phyloP scores from a whole-genome alignment of 768 basidiomycete species.

The Russula vinacea region DNA sequence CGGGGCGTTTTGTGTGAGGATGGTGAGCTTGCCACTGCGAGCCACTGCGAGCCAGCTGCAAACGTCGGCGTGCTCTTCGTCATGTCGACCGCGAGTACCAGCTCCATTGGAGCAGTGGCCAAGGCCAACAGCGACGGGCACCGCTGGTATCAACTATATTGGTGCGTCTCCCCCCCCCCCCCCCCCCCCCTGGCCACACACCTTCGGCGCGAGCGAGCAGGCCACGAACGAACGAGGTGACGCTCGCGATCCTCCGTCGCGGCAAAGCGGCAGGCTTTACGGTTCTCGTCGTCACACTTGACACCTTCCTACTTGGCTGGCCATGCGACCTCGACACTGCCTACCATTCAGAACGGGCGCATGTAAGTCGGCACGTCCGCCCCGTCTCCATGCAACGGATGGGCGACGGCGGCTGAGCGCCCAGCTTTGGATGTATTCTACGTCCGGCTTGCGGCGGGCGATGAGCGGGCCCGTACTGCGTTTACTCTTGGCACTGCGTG shows the following conservation, averaged over 20 bases:
- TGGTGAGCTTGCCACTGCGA: constrained; percentile 70
- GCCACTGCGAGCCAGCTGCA: constrained; percentile 56
- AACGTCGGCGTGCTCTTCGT: constrained; percentile 65
- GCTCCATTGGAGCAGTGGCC: constrained; percentile 72
- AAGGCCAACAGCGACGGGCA: constrained; percentile 62
- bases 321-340: constrained; percentile 64
- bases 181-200: too few species aligned
- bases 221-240: constrained; percentile 60
- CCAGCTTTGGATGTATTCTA: background rate
- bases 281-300: constrained; percentile 72
- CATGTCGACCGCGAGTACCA: constrained; percentile 61
- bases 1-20: constrained; percentile 70
- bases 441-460: background rate
- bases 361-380: constrained; percentile 66
- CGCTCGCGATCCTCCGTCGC: constrained; percentile 60
- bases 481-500: background rate
- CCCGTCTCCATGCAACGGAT: constrained; percentile 69
- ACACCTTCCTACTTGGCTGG: constrained; percentile 72
- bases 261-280: constrained; percentile 63
- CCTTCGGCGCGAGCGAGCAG: constrained; percentile 37
- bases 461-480: too few species aligned
- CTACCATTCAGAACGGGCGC: constrained; percentile 66
- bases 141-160: constrained; percentile 83
- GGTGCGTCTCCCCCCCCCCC: constrained; percentile 47
- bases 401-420: constrained; percentile 28